These are phyloP conservation scores for Ustulina deusta DNA, from an alignment of 2,329 filamentous ascomycete genomes.

Conservation along the genomic window DNA sequence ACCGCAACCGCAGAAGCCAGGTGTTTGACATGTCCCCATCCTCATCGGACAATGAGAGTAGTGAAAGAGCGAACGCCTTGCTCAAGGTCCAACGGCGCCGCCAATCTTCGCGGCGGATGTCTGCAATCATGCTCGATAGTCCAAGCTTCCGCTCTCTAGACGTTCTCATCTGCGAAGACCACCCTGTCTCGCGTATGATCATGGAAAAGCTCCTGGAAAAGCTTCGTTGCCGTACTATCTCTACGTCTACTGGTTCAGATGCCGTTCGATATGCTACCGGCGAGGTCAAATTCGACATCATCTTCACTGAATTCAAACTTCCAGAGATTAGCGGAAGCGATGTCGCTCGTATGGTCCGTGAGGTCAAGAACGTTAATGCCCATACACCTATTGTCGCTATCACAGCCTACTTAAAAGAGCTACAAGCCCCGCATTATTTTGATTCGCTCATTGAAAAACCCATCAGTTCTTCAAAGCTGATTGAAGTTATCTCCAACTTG, in stretches of 20 bases:
- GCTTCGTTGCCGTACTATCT: slow-evolving; percentile 92
- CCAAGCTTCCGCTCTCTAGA: slow-evolving; percentile 92
- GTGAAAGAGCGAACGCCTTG: slow-evolving; percentile 85
- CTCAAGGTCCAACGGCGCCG: slow-evolving; percentile 91
- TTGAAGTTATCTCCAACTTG: slow-evolving; percentile 85
- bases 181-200: slow-evolving; percentile 96
- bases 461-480: slow-evolving; percentile 90
- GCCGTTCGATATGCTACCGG: slow-evolving; percentile 94
- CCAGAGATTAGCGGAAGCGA: slow-evolving; percentile 96
- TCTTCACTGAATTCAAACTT: slow-evolving; percentile 96
- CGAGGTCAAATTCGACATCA: slow-evolving; percentile 98
- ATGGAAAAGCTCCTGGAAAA: slow-evolving; percentile 99
- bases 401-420: slow-evolving; percentile 96
- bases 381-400: slow-evolving; percentile 96
- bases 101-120: slow-evolving; percentile 95
- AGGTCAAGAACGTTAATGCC: slow-evolving; percentile 94
- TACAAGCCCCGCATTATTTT: slow-evolving; percentile 95
- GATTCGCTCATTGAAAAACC: slow-evolving; percentile 97
- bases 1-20: slow-evolving; percentile 92
- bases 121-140: slow-evolving; percentile 87
- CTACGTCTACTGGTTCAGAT: slow-evolving; percentile 88
- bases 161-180: slow-evolving; percentile 96
- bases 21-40: slow-evolving; percentile 97
- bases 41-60: slow-evolving; percentile 94
- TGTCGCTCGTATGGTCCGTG: slow-evolving; percentile 96